Evolutionary conservation across 495 filamentous ascomycete species (phyloP), one percentile per base, ranked within the genome.

Genomic region (Terfezia claveryi): DNA sequence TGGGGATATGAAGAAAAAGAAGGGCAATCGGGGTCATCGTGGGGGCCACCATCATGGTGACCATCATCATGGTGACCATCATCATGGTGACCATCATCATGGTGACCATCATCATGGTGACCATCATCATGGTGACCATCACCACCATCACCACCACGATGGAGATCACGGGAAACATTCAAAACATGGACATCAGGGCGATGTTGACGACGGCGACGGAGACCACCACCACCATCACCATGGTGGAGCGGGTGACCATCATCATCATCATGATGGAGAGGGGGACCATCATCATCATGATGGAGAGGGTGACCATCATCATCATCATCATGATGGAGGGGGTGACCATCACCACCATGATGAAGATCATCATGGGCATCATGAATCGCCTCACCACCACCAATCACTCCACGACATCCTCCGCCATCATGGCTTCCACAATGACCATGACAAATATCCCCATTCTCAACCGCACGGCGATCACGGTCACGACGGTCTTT

Each of bases 381-480:
- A 58, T 49, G 44, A 49, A n/a, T n/a, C n/a, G 20, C 7, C 44
- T n/a, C 20, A 49, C 44, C 44, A 7, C 44, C 44, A 9, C 20
- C 44, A 60, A 50, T 27, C 50, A 44, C 12, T n/a, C 46, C 36
- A 37, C 17, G 4, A 37, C 53, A 54, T 44, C 54, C 10, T 54
- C 54, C 11, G 51, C 66, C 44, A 14, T 64, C 58, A 63, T 61
- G 14, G 8, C 49, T 23, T 12, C 23, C 12, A 17, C 55, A 37
- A 57, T 50, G 64, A 73, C 60, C 68, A 70, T 50, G 52, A 54
- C 23, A 67, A 75, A 44, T 55, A 69, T 50, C 20, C 55, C 49
- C 56, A 59, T 9, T 50, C 51, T 16, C 70, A 74, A 49, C 63
- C 62, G 36, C 67, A 72, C 50, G 63, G 64, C 36, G 67, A 68